Percentiles rank a stretch among this genome's conserved stretches.
phyloP scores from a whole-genome alignment of 306 rosid genomes.

The Adenanthera pavonina region DNA sequence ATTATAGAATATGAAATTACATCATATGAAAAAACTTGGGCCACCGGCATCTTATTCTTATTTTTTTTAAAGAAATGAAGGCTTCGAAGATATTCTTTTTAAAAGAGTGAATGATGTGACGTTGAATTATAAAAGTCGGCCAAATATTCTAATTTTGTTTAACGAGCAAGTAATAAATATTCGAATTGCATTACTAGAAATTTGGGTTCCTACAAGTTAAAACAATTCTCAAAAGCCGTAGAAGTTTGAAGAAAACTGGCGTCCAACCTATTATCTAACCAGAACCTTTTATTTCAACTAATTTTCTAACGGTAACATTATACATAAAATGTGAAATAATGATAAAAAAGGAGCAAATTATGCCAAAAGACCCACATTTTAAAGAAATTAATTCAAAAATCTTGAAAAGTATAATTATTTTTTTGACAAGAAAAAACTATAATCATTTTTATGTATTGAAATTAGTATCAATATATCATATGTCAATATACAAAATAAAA shows the following conservation, averaged over 20 bases:
- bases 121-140: not conserved
- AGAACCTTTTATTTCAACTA: not conserved
- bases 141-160: not conserved
- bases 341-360: not conserved
- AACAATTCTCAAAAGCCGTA: not conserved
- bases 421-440: too few relatives aligned
- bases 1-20: not conserved
- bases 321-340: not conserved
- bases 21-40: not conserved
- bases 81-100: not conserved
- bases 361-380: not conserved
- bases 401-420: not conserved
- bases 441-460: too few relatives aligned
- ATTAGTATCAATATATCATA: too few relatives aligned
- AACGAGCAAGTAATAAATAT: constrained; percentile 1
- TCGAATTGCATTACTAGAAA: not conserved
- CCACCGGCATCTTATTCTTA: not conserved
- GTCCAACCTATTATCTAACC: constrained; percentile 18
- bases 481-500: too few relatives aligned
- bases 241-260: not conserved
- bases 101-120: not conserved
- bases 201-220: not conserved
- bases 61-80: not conserved
- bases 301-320: not conserved
- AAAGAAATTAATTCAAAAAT: not conserved